phyloP scores from a whole-genome alignment of 169 alveolate genomes.

The Babesia microti region DNA sequence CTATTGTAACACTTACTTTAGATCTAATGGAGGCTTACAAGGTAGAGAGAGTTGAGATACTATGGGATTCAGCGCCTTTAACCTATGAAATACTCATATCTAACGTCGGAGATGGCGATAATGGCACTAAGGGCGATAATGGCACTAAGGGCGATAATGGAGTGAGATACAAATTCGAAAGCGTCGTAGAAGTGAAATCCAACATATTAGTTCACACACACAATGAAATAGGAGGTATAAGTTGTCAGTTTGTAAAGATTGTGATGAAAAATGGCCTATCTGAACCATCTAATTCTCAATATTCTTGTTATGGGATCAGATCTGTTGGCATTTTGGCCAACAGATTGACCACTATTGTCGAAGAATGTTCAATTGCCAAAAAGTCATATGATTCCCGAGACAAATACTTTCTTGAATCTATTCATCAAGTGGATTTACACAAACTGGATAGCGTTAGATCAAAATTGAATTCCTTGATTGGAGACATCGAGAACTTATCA shows the following conservation, averaged over 20 bases:
- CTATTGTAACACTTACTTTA: slow-evolving; percentile 51
- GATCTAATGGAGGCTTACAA: slow-evolving; percentile 67
- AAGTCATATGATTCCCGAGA: slow-evolving; percentile 75
- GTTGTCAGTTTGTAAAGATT: slow-evolving; percentile 10
- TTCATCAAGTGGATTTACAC: slow-evolving; percentile 62
- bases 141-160: slow-evolving; percentile 46
- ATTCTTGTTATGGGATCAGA: slow-evolving; percentile 67
- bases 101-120: slow-evolving; percentile 50
- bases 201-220: no score
- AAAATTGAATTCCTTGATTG: slow-evolving; percentile 24
- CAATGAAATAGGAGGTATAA: no score
- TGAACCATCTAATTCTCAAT: slow-evolving; percentile 19
- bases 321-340: slow-evolving; percentile 61
- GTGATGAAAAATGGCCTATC: slow-evolving; percentile 34
- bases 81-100: slow-evolving; percentile 55
- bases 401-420: slow-evolving; percentile 72
- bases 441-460: slow-evolving; percentile 40
- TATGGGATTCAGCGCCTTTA: slow-evolving; percentile 77
- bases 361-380: slow-evolving; percentile 69
- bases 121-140: slow-evolving; percentile 16
- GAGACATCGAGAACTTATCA: slow-evolving; percentile 18
- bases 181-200: slow-evolving; percentile 50
- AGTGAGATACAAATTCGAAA: slow-evolving; percentile 43
- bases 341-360: slow-evolving; percentile 74
- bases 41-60: slow-evolving; percentile 53